These are phyloP conservation scores for Galeopsis tetrahit DNA, from an alignment of 257 asterid genomes.

Conservation along the genomic window DNA sequence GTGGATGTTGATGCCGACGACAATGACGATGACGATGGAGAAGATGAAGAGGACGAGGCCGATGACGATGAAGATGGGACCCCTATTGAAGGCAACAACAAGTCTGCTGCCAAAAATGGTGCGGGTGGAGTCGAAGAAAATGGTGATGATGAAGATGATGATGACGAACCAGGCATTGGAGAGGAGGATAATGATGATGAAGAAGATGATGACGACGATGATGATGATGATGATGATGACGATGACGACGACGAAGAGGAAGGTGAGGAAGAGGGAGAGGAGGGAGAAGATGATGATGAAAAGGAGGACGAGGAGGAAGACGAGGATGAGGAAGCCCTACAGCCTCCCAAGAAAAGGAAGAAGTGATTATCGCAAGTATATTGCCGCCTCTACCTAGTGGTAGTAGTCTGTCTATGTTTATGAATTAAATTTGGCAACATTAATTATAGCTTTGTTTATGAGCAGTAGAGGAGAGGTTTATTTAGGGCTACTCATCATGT, in stretches of 20 bases:
- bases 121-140: slow-evolving; percentile 40
- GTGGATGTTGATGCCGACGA: slow-evolving; percentile 44
- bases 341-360: slow-evolving; percentile 68
- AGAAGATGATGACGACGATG: slow-evolving; percentile 31
- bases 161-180: slow-evolving; percentile 28
- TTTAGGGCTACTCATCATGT: slow-evolving; percentile 27
- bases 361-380: slow-evolving; percentile 33
- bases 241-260: slow-evolving; percentile 24
- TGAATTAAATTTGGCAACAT: slow-evolving; percentile 19
- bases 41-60: slow-evolving; percentile 35
- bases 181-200: slow-evolving; percentile 30
- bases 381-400: slow-evolving; percentile 25
- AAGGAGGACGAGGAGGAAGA: slow-evolving; percentile 37
- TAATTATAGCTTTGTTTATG: slow-evolving; percentile 22
- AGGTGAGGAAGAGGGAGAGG: background rate
- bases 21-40: slow-evolving; percentile 32
- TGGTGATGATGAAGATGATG: slow-evolving; percentile 44
- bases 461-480: slow-evolving; percentile 26
- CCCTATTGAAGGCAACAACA: slow-evolving; percentile 44
- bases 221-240: slow-evolving; percentile 6
- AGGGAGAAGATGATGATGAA: background rate
- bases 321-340: slow-evolving; percentile 44
- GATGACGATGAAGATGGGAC: slow-evolving; percentile 43
- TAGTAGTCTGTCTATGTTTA: slow-evolving; percentile 14
- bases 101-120: slow-evolving; percentile 41